Evolutionary conservation across 192 early-diverging fungal genomes (phyloP).

Genomic region (Jimgerdemannia flammicorona): DNA sequence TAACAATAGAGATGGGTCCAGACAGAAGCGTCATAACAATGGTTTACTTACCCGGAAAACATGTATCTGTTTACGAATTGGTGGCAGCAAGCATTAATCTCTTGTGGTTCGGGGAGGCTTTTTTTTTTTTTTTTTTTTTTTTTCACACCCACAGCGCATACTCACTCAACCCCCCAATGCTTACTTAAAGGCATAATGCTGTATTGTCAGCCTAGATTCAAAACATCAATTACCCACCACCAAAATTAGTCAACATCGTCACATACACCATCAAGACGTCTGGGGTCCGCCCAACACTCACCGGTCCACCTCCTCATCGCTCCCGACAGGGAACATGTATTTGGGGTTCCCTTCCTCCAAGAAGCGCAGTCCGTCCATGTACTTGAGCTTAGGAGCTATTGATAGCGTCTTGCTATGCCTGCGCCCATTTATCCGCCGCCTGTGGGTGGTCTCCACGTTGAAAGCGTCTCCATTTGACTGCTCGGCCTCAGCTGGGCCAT

Average conservation of each 20-base stretch:
- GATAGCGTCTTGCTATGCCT: neutral
- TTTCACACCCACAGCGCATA: neutral
- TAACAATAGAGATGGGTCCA: neutral
- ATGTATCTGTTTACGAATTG: neutral
- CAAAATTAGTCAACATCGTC: neutral
- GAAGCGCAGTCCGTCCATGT: neutral
- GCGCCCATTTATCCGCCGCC: neutral
- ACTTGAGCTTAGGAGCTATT: neutral
- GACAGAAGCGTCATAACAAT: neutral
- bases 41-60: neutral
- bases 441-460: neutral
- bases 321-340: neutral
- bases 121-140: neutral
- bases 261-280: neutral
- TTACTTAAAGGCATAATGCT: neutral
- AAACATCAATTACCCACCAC: neutral
- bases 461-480: neutral
- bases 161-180: neutral
- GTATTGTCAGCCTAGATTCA: neutral
- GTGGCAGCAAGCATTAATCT: neutral
- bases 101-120: neutral
- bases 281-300: neutral
- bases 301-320: neutral
- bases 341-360: neutral
- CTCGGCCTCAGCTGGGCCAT: no score